Percentiles rank a stretch among this genome's conserved stretches.
Conservation (phyloP, 2,329 filamentous ascomycete species). For the Chalaropsis ovoidea region DNA sequence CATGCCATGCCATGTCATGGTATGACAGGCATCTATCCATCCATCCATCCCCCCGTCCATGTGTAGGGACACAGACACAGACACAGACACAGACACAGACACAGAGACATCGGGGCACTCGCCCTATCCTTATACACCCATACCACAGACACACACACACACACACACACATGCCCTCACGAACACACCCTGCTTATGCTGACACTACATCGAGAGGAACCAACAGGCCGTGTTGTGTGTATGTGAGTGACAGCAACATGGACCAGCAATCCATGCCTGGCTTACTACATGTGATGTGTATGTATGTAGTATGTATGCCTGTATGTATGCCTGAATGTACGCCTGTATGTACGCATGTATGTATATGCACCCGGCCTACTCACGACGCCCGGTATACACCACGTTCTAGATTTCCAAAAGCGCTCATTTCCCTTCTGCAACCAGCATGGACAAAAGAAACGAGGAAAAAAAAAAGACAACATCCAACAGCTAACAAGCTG, state of each 20-base stretch:
- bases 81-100: too few relatives aligned
- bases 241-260: neutral
- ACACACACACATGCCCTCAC: too few relatives aligned
- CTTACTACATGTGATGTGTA: neutral
- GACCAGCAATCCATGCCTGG: neutral
- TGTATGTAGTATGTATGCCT: neutral
- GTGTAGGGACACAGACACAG: too few relatives aligned
- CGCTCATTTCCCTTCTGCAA: neutral
- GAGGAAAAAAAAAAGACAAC: neutral
- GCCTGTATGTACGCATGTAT: neutral
- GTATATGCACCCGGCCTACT: neutral
- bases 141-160: too few relatives aligned
- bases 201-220: too few relatives aligned
- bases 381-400: neutral
- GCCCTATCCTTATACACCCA: too few relatives aligned
- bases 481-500: neutral
- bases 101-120: too few relatives aligned
- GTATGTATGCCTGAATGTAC: neutral
- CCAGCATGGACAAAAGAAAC: neutral
- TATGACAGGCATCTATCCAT: too few relatives aligned
- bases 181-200: too few relatives aligned
- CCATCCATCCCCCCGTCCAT: too few relatives aligned
- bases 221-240: too few relatives aligned
- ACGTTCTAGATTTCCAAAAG: neutral
- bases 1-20: too few relatives aligned